phyloP scores from a whole-genome alignment of 495 filamentous ascomycete species.

The Aspergillus campestris region DNA sequence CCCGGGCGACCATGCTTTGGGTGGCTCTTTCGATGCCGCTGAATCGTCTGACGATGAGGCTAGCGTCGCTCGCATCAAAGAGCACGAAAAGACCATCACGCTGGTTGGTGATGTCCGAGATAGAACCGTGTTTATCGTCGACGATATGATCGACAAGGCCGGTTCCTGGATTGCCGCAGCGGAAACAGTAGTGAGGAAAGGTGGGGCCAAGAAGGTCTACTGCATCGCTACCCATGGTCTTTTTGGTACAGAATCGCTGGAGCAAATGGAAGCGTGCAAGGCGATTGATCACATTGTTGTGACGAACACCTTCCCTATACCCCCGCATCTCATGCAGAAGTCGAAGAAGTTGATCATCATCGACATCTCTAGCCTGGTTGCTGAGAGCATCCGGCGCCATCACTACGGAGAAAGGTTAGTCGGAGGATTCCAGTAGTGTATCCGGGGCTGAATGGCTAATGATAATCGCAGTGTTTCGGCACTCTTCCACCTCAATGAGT shows the following conservation, averaged over 20 bases:
- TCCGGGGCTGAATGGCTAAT: slow-evolving; percentile 11
- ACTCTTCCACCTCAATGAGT: slow-evolving; percentile 60
- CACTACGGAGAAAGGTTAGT: slow-evolving; percentile 71
- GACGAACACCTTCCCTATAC: slow-evolving; percentile 92
- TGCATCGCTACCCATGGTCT: slow-evolving; percentile 96
- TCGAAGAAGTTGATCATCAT: slow-evolving; percentile 82
- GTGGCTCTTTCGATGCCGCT: slow-evolving; percentile 71
- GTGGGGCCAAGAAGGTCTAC: slow-evolving; percentile 86
- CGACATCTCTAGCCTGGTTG: slow-evolving; percentile 76
- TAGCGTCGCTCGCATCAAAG: slow-evolving; percentile 53
- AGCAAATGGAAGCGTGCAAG: slow-evolving; percentile 82
- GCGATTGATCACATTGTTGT: slow-evolving; percentile 92
- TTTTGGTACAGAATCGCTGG: slow-evolving; percentile 81
- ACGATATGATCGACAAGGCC: slow-evolving; percentile 98
- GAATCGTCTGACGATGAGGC: slow-evolving; percentile 86
- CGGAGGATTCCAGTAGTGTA: neutral
- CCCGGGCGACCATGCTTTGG: slow-evolving; percentile 55
- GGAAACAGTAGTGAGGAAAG: slow-evolving; percentile 90
- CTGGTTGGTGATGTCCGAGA: slow-evolving; percentile 87
- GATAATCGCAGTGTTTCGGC: slow-evolving; percentile 62
- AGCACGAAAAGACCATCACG: slow-evolving; percentile 88
- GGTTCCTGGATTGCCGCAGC: slow-evolving; percentile 98
- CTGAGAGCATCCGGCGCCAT: slow-evolving; percentile 90
- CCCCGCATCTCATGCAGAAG: slow-evolving; percentile 55
- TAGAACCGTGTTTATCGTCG: slow-evolving; percentile 83